These are phyloP conservation scores for Gossypium herbaceum DNA, from an alignment of 345 rosid genomes.

Conservation along the genomic window DNA sequence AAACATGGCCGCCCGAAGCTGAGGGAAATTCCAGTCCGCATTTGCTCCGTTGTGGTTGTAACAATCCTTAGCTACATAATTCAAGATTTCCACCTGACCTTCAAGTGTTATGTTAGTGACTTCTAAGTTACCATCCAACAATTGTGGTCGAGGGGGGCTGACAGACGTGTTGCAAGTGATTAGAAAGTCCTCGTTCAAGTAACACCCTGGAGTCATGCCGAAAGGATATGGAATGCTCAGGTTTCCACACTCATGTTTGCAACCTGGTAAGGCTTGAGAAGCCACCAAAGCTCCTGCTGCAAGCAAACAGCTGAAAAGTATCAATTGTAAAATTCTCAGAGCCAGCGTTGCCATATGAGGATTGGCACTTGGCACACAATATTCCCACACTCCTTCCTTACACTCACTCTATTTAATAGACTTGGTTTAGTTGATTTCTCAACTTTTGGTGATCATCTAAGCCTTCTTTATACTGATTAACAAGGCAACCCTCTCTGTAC, in stretches of 20 bases:
- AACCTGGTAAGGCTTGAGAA: not conserved
- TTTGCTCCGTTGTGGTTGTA: not conserved
- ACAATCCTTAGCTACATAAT: not conserved
- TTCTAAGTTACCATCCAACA: not conserved
- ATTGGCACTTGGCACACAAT: too few relatives aligned
- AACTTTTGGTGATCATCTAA: not conserved
- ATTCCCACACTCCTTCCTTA: too few relatives aligned
- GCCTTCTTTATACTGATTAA: not conserved
- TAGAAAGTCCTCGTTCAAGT: not conserved
- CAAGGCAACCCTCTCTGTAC: not conserved
- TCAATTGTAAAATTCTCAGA: not conserved
- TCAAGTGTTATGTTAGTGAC: not conserved
- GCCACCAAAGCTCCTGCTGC: not conserved
- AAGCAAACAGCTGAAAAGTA: not conserved
- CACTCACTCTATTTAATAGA: too few relatives aligned
- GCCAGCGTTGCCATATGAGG: not conserved
- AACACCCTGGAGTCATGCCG: not conserved
- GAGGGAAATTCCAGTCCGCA: not conserved
- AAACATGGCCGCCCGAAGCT: not conserved
- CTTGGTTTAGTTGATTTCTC: not conserved
- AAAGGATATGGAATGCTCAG: not conserved
- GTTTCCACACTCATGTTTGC: not conserved
- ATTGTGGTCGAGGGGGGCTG: not conserved
- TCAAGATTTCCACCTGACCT: not conserved
- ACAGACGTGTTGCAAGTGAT: not conserved